Conservation (phyloP, 2,329 filamentous ascomycete species). For the Paramyrothecium roridum region DNA sequence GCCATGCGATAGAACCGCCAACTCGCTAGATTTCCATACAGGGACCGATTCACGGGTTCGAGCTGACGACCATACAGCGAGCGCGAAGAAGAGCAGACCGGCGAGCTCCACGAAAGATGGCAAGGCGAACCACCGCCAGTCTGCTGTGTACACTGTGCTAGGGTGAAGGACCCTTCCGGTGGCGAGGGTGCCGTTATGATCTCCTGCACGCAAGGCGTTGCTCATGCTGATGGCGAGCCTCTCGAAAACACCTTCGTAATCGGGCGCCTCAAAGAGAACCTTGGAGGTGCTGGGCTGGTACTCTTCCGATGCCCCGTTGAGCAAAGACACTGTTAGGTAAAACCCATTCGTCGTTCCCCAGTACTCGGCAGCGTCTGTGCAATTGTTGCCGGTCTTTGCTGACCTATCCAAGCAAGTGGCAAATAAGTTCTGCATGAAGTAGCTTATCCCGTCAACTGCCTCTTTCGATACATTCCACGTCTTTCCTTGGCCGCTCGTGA, state of each 20-base stretch:
- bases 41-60: background rate
- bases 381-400: background rate
- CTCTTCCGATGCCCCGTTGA: background rate
- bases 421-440: conserved; percentile 9
- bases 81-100: conserved; percentile 2
- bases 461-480: conserved; percentile 7
- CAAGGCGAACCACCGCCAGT: conserved; percentile 10
- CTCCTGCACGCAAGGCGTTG: conserved; percentile 7
- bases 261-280: conserved; percentile 4
- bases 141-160: conserved; percentile 6
- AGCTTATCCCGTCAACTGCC: conserved; percentile 10
- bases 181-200: background rate
- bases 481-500: background rate
- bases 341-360: conserved; percentile 10
- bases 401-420: conserved; percentile 4
- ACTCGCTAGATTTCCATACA: conserved; percentile 11
- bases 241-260: conserved; percentile 4
- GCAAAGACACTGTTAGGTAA: background rate
- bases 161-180: conserved; percentile 1
- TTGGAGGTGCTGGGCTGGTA: conserved; percentile 6
- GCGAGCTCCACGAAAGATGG: conserved; percentile 6
- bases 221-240: conserved; percentile 11
- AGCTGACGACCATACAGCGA: conserved; percentile 1
- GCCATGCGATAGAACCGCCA: conserved; percentile 8
- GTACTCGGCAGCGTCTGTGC: conserved; percentile 4